Base-by-base conservation (phyloP, 2,329 filamentous ascomycete species). In the Penicillium sp. region DNA sequence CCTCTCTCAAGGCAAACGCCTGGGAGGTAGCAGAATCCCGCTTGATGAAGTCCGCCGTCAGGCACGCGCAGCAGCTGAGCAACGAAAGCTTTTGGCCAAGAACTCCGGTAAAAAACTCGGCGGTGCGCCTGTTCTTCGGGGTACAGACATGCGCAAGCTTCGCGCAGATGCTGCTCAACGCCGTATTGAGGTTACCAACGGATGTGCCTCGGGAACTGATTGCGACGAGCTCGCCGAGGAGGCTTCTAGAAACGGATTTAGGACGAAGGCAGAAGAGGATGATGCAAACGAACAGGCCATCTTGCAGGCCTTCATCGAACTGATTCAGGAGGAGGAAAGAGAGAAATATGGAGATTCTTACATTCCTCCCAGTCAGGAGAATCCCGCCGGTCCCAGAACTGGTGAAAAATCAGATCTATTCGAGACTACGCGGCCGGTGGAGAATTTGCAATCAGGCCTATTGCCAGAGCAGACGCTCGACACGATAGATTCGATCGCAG, bases 271-370 rank as follows among this genome's bases (percentile, higher is more conserved):
- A 0, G 91, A 96, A 65, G 90, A 96, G 72, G 92, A 96, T 56
- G 89, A 92, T 66, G 93, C 92, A 3, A 96, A 96, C 67, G 91
- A 96, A 56, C 83, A 85, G 24, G 93, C 93, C 5, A 96, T 96
- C 60, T 87, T 92, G 54, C 87, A 93, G 69, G 92, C 92, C 0
- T 80, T 96, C 35, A 92, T 91, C 79, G 93, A 97, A 69, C 80
- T 96, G 18, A 89, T 95, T 27, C 89, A 96, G 70, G 87, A 96
- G 71, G 92, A 96, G 61, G 85, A 89, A 60, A 73, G 73, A 19
- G 84, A 87, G 63, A 82, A 81, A 66, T 83, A 86, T 62, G 85
- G 86, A n/a, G 75, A 78, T 55, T 81, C 79, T 58, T 81, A 87
- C 68, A 79, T 84, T 11, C 78, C 79, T n/a, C 76, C 79, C 0